Conservation (phyloP, 129 eudicot genomes). For the Logfia minima region DNA sequence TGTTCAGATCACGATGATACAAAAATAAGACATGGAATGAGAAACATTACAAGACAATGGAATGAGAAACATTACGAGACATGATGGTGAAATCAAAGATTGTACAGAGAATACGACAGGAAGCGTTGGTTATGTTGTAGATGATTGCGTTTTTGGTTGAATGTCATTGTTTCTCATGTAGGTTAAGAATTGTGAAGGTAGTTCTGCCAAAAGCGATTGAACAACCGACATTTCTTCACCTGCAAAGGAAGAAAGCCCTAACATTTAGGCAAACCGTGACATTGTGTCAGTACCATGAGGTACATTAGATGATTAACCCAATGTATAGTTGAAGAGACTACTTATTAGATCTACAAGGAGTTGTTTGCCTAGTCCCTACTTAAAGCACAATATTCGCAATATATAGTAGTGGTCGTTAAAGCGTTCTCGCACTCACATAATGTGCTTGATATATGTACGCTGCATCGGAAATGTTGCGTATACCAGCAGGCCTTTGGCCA, state of each 20-base stretch:
- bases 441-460: neutral
- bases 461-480: no score
- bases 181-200: slow-evolving; percentile 79
- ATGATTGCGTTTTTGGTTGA: slow-evolving; percentile 41
- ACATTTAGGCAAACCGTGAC: neutral
- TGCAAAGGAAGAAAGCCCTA: slow-evolving; percentile 24
- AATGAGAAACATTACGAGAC: slow-evolving; percentile 26
- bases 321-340: neutral
- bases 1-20: slow-evolving; percentile 27
- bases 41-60: slow-evolving; percentile 27
- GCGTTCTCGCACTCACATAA: neutral
- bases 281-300: neutral
- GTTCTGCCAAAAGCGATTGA: slow-evolving; percentile 86
- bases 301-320: no score
- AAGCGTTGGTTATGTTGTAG: slow-evolving; percentile 20
- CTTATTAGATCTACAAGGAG: no score
- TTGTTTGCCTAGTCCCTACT: no score
- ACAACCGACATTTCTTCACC: slow-evolving; percentile 83
- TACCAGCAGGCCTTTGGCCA: no score
- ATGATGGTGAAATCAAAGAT: slow-evolving; percentile 20
- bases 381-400: no score
- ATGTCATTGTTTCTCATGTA: slow-evolving; percentile 77
- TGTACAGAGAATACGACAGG: slow-evolving; percentile 31
- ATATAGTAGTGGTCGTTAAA: neutral
- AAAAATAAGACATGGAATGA: slow-evolving; percentile 23